phyloP scores from a whole-genome alignment of 2,329 filamentous ascomycete species.

The Penicillium sp. region DNA sequence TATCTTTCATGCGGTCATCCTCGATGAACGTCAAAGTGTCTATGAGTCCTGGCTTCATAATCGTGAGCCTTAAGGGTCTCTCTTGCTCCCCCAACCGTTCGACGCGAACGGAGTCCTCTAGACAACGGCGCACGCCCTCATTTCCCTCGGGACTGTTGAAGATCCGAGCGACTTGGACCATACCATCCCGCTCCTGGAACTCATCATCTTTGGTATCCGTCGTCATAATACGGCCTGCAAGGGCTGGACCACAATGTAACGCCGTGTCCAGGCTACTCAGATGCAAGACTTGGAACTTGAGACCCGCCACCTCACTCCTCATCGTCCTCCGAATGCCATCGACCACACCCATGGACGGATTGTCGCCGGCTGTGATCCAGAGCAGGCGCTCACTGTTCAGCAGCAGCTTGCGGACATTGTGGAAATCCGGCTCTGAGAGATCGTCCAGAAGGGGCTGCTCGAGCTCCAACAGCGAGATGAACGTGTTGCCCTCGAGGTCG shows the following conservation, averaged over 20 bases:
- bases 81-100: not conserved
- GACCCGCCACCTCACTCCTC: not conserved
- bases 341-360: not conserved
- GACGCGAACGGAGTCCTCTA: not conserved
- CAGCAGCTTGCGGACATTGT: not conserved
- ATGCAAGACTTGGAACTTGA: not conserved
- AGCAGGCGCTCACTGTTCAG: not conserved
- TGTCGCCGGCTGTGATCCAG: not conserved
- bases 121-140: not conserved
- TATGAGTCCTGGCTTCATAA: not conserved
- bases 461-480: not conserved
- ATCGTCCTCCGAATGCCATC: not conserved
- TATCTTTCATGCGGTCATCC: not conserved
- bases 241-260: not conserved
- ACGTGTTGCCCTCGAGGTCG: not conserved
- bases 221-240: not conserved
- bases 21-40: conserved; percentile 1
- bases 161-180: not conserved
- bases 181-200: not conserved
- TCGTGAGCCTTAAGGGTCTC: not conserved
- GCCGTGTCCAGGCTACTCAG: not conserved
- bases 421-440: not conserved
- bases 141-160: not conserved
- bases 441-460: not conserved
- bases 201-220: not conserved